Conservation (phyloP, 257 asterid genomes). For the Solanum dulcamara region DNA sequence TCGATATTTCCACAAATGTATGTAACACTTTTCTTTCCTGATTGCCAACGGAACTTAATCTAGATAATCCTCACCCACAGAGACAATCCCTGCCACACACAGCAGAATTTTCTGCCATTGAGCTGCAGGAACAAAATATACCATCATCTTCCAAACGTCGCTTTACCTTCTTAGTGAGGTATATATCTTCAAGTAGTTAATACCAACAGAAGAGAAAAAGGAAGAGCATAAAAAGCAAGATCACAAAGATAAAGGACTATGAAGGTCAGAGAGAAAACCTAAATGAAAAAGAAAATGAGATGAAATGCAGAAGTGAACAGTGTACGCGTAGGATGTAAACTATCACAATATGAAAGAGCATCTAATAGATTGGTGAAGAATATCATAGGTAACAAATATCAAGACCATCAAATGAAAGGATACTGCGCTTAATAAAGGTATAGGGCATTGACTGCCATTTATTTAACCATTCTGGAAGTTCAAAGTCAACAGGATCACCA, state of each 20-base stretch:
- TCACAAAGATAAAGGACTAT: not conserved
- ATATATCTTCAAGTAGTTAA: slow-evolving; percentile 60
- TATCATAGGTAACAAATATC: not conserved
- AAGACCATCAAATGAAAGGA: slow-evolving; percentile 27
- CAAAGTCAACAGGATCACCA: slow-evolving; percentile 76
- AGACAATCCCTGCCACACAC: slow-evolving; percentile 85
- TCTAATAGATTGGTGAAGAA: not conserved
- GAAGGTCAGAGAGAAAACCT: not conserved
- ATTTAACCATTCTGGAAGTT: slow-evolving; percentile 71
- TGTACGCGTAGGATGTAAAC: not conserved
- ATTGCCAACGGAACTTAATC: not conserved
- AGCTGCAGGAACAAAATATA: slow-evolving; percentile 80
- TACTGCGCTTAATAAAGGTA: slow-evolving; percentile 83
- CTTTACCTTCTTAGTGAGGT: slow-evolving; percentile 72
- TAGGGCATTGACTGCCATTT: slow-evolving; percentile 53
- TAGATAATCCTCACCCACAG: slow-evolving; percentile 54
- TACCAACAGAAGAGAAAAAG: slow-evolving; percentile 3
- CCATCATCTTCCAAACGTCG: slow-evolving; percentile 86
- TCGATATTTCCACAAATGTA: not conserved
- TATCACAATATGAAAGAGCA: not conserved
- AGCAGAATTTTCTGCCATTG: slow-evolving; percentile 50
- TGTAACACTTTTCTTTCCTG: not conserved
- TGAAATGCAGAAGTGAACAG: not conserved
- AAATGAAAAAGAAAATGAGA: not conserved
- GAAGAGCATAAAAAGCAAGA: not conserved